A percentile compares a stretch with the other conserved stretches of the same genome.
Evolutionary conservation across 306 rosid species (phyloP).

Genomic region (Dryas drummondii): DNA sequence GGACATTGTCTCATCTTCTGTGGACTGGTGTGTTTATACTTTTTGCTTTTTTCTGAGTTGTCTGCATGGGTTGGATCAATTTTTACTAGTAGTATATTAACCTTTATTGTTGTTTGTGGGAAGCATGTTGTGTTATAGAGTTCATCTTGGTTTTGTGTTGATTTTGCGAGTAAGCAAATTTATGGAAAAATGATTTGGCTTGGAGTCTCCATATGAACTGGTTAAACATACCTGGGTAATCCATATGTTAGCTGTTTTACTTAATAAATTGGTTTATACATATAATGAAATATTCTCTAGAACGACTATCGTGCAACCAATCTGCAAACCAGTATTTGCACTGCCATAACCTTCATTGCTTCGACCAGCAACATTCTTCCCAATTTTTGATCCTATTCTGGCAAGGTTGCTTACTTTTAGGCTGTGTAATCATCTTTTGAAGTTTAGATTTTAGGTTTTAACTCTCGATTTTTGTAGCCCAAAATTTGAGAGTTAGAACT

Average conservation of each 20-base stretch:
- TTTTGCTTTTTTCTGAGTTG: not conserved
- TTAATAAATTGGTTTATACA: not conserved
- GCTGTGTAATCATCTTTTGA: too few relatives aligned
- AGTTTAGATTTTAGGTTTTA: too few relatives aligned
- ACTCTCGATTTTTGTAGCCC: too few relatives aligned
- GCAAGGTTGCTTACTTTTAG: too few relatives aligned
- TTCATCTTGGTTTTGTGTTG: not conserved
- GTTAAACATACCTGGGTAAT: not conserved
- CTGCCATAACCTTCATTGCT: too few relatives aligned
- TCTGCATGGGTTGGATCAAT: not conserved
- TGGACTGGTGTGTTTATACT: conserved; percentile 58
- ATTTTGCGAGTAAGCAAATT: not conserved
- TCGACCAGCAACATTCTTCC: too few relatives aligned
- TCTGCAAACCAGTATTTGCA: too few relatives aligned
- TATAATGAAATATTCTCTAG: too few relatives aligned
- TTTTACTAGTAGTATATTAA: not conserved
- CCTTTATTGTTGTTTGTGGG: not conserved
- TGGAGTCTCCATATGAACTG: not conserved
- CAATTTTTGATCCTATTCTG: too few relatives aligned
- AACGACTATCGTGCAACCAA: too few relatives aligned
- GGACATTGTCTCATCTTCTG: conserved; percentile 74
- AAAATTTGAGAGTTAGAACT: too few relatives aligned
- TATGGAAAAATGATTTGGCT: not conserved
- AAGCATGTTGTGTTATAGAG: not conserved
- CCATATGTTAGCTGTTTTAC: not conserved